phyloP scores from a whole-genome alignment of 306 rosid genomes.

The Fragaria ananassa region DNA sequence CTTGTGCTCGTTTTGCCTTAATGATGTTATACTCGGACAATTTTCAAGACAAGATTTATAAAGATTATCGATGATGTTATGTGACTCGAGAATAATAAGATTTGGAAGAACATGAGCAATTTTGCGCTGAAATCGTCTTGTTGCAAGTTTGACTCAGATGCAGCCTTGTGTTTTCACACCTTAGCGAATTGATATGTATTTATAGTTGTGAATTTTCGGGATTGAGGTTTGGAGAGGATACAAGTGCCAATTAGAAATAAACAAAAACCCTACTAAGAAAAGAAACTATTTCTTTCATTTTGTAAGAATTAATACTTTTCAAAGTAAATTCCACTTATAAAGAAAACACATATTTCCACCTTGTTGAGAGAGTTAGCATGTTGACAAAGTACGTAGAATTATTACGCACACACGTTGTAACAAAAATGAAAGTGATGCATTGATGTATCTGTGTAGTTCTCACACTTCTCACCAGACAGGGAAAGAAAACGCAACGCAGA shows the following conservation, averaged over 20 bases:
- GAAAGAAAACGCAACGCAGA: background rate
- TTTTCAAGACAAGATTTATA: too few species aligned
- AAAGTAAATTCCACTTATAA: too few species aligned
- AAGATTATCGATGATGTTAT: background rate
- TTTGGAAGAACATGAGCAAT: background rate
- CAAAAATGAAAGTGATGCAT: background rate
- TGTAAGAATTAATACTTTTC: too few species aligned
- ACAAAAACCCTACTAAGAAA: background rate
- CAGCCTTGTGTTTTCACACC: background rate
- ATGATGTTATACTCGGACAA: background rate
- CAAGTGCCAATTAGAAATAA: too few species aligned
- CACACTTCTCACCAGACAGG: background rate
- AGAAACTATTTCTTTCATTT: too few species aligned
- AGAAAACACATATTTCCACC: background rate
- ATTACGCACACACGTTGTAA: background rate
- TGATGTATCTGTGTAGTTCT: conserved; percentile 17
- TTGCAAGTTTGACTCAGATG: background rate
- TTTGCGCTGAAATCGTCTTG: background rate
- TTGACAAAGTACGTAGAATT: too few species aligned
- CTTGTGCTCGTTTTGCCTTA: background rate
- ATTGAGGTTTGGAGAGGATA: background rate
- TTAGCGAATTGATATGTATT: background rate
- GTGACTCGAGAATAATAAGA: background rate
- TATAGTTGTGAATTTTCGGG: too few species aligned
- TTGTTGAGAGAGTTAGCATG: background rate